Percentiles rank a stretch among this genome's conserved stretches.
Conservation (phyloP, 129 eudicot species). For the Calendula officinalis region DNA sequence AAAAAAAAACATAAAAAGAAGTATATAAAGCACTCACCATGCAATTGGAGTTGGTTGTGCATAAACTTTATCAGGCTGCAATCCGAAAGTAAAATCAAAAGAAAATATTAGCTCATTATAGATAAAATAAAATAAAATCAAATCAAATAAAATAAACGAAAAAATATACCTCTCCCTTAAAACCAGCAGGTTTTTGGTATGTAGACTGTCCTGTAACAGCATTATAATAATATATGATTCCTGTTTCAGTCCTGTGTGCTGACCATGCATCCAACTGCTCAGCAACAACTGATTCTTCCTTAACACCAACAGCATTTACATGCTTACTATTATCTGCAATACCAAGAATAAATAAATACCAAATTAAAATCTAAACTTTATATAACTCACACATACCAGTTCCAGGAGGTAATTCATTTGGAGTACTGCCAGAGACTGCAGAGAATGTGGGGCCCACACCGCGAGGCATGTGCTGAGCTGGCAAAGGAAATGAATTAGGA, state of each 20-base stretch:
- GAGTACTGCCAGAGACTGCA: constrained; percentile 40
- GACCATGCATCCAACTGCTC: constrained; percentile 86
- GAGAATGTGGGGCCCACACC: constrained; percentile 30
- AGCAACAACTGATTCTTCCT: constrained; percentile 31
- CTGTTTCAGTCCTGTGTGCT: constrained; percentile 83
- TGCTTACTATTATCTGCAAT: constrained; percentile 52
- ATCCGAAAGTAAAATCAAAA: constrained; percentile 1
- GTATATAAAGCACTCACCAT: constrained; percentile 55
- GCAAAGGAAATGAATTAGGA: constrained; percentile 62
- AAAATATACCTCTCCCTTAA: constrained; percentile 74
- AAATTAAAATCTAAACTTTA: background rate
- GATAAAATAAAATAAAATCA: constrained; percentile 13
- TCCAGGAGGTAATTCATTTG: constrained; percentile 74
- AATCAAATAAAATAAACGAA: background rate
- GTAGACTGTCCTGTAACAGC: constrained; percentile 91
- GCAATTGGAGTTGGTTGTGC: constrained; percentile 85
- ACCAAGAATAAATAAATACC: constrained; percentile 3
- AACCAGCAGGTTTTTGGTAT: constrained; percentile 79
- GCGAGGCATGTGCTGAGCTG: constrained; percentile 49
- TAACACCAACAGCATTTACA: constrained; percentile 35
- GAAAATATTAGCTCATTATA: constrained; percentile 20
- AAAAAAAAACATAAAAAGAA: background rate
- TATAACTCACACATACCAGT: constrained; percentile 46
- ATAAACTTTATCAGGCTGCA: constrained; percentile 72
- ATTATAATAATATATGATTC: constrained; percentile 88